phyloP scores from a whole-genome alignment of 2,329 filamentous ascomycete species.

The Xylaria sp. region DNA sequence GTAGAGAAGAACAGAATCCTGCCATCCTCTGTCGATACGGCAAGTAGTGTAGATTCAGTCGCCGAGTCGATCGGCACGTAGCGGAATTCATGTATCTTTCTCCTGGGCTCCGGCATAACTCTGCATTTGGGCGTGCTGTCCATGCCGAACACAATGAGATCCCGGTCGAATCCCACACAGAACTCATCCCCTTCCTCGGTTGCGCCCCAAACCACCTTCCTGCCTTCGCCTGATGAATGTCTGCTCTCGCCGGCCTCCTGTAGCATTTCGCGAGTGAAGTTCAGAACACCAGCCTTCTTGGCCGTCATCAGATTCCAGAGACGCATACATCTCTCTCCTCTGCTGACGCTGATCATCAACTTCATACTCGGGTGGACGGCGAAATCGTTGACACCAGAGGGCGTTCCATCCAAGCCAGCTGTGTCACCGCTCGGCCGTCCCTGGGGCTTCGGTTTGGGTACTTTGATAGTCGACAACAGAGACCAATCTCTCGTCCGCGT shows the following conservation, averaged over 20 bases:
- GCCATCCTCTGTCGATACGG: constrained; percentile 85
- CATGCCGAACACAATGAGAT: constrained; percentile 79
- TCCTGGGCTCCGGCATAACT: constrained; percentile 60
- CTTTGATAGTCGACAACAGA: constrained; percentile 80
- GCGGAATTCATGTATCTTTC: constrained; percentile 76
- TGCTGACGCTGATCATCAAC: constrained; percentile 88
- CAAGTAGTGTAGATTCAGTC: constrained; percentile 54
- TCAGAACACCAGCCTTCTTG: constrained; percentile 88
- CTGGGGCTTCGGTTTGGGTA: constrained; percentile 71
- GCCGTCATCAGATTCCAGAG: constrained; percentile 96
- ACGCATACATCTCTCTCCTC: constrained; percentile 84
- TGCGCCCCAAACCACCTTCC: constrained; percentile 73
- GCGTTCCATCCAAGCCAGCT: constrained; percentile 71
- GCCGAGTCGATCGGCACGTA: constrained; percentile 57
- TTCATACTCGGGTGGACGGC: constrained; percentile 95
- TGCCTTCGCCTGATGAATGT: constrained; percentile 74
- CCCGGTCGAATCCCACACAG: constrained; percentile 81
- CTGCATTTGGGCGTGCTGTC: constrained; percentile 77
- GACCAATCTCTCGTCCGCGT: constrained; percentile 86
- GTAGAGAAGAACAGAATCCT: constrained; percentile 79
- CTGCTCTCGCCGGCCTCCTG: constrained; percentile 70
- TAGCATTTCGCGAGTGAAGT: constrained; percentile 70
- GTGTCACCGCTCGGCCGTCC: constrained; percentile 88
- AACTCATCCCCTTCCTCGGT: constrained; percentile 72
- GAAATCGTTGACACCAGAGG: constrained; percentile 89